phyloP scores from a whole-genome alignment of 768 basidiomycete species.

The Russula emetica region DNA sequence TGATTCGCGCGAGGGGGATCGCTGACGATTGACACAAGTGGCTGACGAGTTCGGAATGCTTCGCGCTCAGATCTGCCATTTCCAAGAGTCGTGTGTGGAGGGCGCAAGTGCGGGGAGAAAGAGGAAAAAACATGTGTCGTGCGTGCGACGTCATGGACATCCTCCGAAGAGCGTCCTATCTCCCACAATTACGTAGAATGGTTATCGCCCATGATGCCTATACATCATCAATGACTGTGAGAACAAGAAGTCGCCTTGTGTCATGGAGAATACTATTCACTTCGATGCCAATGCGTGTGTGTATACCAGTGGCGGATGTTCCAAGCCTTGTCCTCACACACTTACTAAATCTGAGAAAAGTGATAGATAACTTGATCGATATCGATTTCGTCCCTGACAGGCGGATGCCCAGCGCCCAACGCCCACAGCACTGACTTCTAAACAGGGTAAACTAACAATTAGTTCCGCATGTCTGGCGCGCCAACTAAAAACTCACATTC shows the following conservation, averaged over 20 bases:
- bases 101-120: conserved; percentile 1
- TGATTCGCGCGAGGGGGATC: conserved; percentile 1
- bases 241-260: neutral
- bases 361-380: neutral
- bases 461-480: neutral
- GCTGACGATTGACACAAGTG: neutral
- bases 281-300: neutral
- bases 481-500: neutral
- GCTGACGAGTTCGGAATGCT: conserved; percentile 11
- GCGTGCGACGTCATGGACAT: conserved; percentile 3
- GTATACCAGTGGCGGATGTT: neutral
- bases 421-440: neutral
- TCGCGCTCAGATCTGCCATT: conserved; percentile 10
- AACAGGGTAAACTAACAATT: neutral
- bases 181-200: conserved; percentile 16
- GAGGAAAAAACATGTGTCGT: neutral
- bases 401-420: neutral
- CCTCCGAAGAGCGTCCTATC: conserved; percentile 21
- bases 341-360: neutral
- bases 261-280: neutral
- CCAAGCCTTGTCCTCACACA: neutral
- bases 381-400: neutral
- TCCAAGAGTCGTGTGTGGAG: neutral
- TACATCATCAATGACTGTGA: neutral
- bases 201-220: neutral